Evolutionary conservation across 2,329 filamentous ascomycete genomes (phyloP).

Genomic region (Aspergillus hortae): DNA sequence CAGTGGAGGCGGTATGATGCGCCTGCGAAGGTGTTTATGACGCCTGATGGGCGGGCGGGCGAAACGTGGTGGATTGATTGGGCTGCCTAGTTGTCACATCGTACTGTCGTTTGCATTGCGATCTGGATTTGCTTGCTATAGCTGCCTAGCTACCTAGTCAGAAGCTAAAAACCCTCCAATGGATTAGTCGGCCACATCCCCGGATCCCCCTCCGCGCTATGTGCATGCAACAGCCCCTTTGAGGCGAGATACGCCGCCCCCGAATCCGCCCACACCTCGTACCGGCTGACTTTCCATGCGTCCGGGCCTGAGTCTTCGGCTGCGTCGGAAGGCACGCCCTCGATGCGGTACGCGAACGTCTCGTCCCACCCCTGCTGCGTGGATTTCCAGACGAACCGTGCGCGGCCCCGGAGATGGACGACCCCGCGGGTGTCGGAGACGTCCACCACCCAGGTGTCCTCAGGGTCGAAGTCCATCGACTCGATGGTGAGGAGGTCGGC

Average conservation of each 20-base stretch:
- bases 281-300: constrained; percentile 34
- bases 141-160: too few species aligned
- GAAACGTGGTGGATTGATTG: constrained; percentile 51
- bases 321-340: constrained; percentile 18
- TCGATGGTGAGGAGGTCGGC: constrained; percentile 28
- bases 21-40: constrained; percentile 47
- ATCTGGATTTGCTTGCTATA: not conserved
- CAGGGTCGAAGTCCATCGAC: constrained; percentile 35
- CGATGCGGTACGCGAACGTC: constrained; percentile 38
- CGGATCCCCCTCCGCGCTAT: too few species aligned
- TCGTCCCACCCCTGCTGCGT: constrained; percentile 40
- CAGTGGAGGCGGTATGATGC: constrained; percentile 37
- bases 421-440: constrained; percentile 18
- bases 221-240: constrained; percentile 14
- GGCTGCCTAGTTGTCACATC: constrained; percentile 1
- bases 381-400: constrained; percentile 30
- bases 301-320: not conserved
- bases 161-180: too few species aligned
- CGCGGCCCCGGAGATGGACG: constrained; percentile 33
- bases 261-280: constrained; percentile 44
- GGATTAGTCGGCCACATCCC: too few species aligned
- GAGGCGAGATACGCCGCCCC: constrained; percentile 42
- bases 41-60: constrained; percentile 42
- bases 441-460: constrained; percentile 38
- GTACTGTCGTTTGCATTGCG: not conserved